A percentile compares a stretch with the other conserved stretches of the same genome.
Evolutionary conservation across 1,139 yeast genomes (phyloP).

Genomic region (Yamadazyma jaroonii): DNA sequence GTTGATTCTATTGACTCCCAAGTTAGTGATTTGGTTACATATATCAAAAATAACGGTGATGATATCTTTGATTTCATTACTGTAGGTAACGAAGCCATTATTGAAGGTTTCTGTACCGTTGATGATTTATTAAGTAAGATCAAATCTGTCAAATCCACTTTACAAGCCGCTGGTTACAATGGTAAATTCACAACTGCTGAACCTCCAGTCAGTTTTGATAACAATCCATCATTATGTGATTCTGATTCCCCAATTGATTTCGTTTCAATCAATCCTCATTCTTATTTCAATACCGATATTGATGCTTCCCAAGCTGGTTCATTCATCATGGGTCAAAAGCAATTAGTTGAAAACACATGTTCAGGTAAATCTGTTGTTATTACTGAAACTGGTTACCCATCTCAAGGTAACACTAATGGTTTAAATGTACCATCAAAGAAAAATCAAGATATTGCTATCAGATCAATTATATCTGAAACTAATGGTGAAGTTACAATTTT

Average conservation of each 20-base stretch:
- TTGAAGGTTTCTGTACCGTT: conserved; percentile 57
- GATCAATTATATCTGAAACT: conserved; percentile 53
- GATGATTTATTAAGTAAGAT: conserved; percentile 62
- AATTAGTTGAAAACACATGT: conserved; percentile 51
- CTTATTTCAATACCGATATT: conserved; percentile 68
- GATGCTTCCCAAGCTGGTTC: conserved; percentile 68
- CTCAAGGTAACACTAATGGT: conserved; percentile 69
- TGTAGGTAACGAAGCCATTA: conserved; percentile 84
- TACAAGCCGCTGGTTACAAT: conserved; percentile 68
- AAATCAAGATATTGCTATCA: conserved; percentile 71
- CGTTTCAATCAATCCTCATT: conserved; percentile 83
- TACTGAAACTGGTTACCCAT: conserved; percentile 91
- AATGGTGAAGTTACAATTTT: conserved; percentile 66
- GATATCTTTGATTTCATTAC: conserved; percentile 69
- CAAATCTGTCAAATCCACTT: conserved; percentile 53
- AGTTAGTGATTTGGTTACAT: conserved; percentile 52
- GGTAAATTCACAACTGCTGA: conserved; percentile 83
- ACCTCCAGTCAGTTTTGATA: conserved; percentile 73
- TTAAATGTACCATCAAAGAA: conserved; percentile 64
- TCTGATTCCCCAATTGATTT: conserved; percentile 64
- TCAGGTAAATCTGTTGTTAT: conserved; percentile 49
- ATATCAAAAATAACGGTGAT: conserved; percentile 59
- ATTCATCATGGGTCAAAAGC: conserved; percentile 65
- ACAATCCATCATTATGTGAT: conserved; percentile 62
- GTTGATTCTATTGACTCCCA: conserved; percentile 64